phyloP scores from a whole-genome alignment of 371 early-diverging fungal species.

The Apophysomyces trapeziformis region DNA sequence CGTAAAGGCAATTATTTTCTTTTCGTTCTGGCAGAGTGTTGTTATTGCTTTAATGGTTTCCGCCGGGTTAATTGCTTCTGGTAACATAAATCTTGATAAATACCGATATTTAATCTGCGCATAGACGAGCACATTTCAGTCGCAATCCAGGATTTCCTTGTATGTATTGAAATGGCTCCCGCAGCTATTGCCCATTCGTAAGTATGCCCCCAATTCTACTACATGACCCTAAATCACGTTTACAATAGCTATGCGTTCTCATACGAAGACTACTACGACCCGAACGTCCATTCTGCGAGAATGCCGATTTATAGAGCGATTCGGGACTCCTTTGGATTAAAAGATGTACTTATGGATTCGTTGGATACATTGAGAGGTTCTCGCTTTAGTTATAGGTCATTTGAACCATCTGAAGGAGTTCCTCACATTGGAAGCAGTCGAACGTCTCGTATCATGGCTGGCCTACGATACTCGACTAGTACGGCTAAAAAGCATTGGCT shows the following conservation, averaged over 20 bases:
- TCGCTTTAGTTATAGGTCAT: constrained; percentile 78
- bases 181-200: constrained; percentile 85
- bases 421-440: constrained; percentile 63
- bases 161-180: constrained; percentile 91
- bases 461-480: constrained; percentile 75
- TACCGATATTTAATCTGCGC: not conserved
- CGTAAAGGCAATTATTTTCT: constrained; percentile 93
- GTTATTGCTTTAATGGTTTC: constrained; percentile 82
- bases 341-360: constrained; percentile 85
- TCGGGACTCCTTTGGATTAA: constrained; percentile 81
- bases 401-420: constrained; percentile 78
- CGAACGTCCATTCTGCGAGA: constrained; percentile 69
- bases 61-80: constrained; percentile 65
- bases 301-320: constrained; percentile 80
- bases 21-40: constrained; percentile 97
- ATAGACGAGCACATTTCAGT: constrained; percentile 74
- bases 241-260: constrained; percentile 69
- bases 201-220: constrained; percentile 15
- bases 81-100: not conserved
- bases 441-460: constrained; percentile 74
- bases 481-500: constrained; percentile 83
- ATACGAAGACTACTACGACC: constrained; percentile 72
- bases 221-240: not conserved
- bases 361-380: constrained; percentile 78
- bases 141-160: constrained; percentile 90